phyloP scores from a whole-genome alignment of 192 early-diverging fungal species.

The Coemansia sp. region DNA sequence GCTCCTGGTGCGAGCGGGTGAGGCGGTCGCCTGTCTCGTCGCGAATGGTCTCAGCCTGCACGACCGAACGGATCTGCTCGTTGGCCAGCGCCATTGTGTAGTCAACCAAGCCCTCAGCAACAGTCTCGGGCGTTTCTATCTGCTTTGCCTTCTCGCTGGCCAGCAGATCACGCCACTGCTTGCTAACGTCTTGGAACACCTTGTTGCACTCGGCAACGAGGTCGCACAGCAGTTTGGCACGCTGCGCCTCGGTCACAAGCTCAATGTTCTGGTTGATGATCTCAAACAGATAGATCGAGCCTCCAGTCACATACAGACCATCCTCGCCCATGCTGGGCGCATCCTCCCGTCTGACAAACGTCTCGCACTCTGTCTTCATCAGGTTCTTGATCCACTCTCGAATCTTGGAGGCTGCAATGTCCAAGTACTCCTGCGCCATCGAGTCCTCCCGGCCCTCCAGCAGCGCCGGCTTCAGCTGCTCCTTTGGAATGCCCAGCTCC shows the following conservation, averaged over 20 bases:
- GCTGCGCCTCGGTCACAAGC: constrained; percentile 77
- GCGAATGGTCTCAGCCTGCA: constrained; percentile 83
- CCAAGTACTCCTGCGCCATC: constrained; percentile 86
- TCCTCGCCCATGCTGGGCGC: constrained; percentile 77
- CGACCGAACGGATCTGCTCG: constrained; percentile 88
- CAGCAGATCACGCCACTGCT: constrained; percentile 78
- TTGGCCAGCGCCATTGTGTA: constrained; percentile 96
- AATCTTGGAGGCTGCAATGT: constrained; percentile 83
- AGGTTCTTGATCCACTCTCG: constrained; percentile 92
- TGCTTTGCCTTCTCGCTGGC: constrained; percentile 77
- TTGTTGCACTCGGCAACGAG: constrained; percentile 78
- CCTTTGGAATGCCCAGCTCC: constrained; percentile 82
- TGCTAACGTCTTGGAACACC: constrained; percentile 81
- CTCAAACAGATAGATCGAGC: constrained; percentile 86
- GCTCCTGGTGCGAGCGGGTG: constrained; percentile 61
- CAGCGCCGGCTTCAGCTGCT: constrained; percentile 82
- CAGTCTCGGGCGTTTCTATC: constrained; percentile 70
- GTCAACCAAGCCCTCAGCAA: constrained; percentile 86
- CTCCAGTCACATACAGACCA: constrained; percentile 79
- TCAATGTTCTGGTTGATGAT: constrained; percentile 98
- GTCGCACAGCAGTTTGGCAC: constrained; percentile 89
- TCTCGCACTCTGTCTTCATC: constrained; percentile 76
- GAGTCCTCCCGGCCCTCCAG: constrained; percentile 92
- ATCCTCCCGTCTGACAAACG: constrained; percentile 62
- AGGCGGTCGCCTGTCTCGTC: constrained; percentile 61